Evolutionary conservation across 257 asterid species (phyloP).

Genomic region (Thymus mandschuricus): DNA sequence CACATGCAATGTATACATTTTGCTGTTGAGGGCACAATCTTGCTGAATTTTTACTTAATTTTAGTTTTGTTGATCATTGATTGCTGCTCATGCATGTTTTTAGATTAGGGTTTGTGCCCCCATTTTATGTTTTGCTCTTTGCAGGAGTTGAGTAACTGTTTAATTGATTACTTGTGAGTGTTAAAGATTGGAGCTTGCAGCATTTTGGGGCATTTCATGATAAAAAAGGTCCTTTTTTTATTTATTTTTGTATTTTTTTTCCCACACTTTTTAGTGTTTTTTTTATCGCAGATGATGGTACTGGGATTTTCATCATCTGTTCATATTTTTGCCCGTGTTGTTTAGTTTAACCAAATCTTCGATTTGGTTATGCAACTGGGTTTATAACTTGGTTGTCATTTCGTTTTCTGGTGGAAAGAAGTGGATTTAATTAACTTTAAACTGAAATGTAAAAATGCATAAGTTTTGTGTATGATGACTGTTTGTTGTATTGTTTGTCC

Average conservation of each 20-base stretch:
- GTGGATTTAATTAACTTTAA: neutral
- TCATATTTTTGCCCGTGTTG: constrained; percentile 10
- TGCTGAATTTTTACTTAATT: constrained; percentile 40
- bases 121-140: constrained; percentile 14
- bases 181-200: constrained; percentile 42
- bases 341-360: neutral
- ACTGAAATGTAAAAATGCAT: neutral
- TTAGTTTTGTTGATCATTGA: constrained; percentile 38
- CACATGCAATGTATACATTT: constrained; percentile 39
- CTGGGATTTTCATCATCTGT: constrained; percentile 17
- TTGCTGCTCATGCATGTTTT: constrained; percentile 27
- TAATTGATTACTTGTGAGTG: constrained; percentile 31
- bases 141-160: constrained; percentile 38
- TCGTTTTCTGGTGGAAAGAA: constrained; percentile 16
- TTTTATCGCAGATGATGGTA: constrained; percentile 21
- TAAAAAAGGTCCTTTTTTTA: constrained; percentile 38
- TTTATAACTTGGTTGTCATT: constrained; percentile 7
- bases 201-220: constrained; percentile 48
- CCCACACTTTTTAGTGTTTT: too few relatives aligned
- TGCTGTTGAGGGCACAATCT: constrained; percentile 28
- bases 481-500: constrained; percentile 2
- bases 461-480: neutral
- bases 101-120: constrained; percentile 43
- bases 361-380: constrained; percentile 23
- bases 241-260: neutral